A percentile compares a stretch with the other conserved stretches of the same genome.
These are phyloP conservation scores for Neofusicoccum cordaticola DNA, from an alignment of 2,329 filamentous ascomycete species.

Conservation along the genomic window DNA sequence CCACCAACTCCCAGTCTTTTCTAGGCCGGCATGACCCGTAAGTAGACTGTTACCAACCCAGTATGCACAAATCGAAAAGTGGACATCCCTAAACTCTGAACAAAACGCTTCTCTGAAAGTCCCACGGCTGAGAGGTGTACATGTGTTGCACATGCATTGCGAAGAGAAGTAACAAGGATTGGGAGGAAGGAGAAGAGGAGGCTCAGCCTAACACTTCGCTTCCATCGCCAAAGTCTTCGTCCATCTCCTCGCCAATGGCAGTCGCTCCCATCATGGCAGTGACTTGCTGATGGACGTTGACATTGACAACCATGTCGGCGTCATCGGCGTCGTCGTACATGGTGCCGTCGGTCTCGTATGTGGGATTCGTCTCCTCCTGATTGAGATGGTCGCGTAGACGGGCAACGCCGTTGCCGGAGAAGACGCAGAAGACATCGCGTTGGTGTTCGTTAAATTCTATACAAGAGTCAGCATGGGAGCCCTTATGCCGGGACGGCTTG, in stretches of 20 bases:
- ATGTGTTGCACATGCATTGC: not conserved
- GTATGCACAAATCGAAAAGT: not conserved
- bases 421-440: conserved; percentile 93
- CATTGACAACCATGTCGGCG: conserved; percentile 33
- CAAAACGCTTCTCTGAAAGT: too few relatives aligned
- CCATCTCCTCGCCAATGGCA: conserved; percentile 40
- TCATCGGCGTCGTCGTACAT: conserved; percentile 19
- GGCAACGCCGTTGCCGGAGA: conserved; percentile 81
- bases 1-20: conserved; percentile 12
- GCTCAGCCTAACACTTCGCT: conserved; percentile 42
- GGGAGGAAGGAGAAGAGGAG: not conserved
- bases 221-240: conserved; percentile 45
- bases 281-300: conserved; percentile 37
- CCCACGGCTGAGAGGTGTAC: not conserved
- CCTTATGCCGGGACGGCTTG: not conserved
- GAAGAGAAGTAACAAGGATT: not conserved
- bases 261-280: conserved; percentile 37
- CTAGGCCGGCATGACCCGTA: not conserved
- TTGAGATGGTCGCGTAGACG: conserved; percentile 78
- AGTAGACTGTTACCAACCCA: not conserved
- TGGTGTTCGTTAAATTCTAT: conserved; percentile 93
- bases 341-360: conserved; percentile 31
- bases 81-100: not conserved
- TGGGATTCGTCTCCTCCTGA: conserved; percentile 30
- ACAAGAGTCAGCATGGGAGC: conserved; percentile 25